Evolutionary conservation across 495 filamentous ascomycete genomes (phyloP).

Genomic region (Daldinia grandis): DNA sequence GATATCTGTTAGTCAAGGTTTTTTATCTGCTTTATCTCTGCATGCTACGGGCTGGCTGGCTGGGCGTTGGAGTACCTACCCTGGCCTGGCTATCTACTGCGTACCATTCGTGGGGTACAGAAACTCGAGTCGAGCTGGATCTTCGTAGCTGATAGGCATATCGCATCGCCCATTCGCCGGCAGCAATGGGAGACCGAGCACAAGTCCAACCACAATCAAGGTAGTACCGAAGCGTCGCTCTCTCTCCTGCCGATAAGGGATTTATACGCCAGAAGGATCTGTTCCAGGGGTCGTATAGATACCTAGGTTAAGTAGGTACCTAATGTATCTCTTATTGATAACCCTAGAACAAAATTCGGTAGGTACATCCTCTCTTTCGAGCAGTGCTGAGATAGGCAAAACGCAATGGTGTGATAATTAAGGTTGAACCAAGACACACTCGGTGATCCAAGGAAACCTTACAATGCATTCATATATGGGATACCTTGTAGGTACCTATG

Average conservation of each 20-base stretch:
- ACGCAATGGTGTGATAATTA: background rate
- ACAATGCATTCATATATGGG: background rate
- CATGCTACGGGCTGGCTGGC: background rate
- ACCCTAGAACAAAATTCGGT: background rate
- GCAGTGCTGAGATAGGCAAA: background rate
- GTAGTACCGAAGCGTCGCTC: background rate
- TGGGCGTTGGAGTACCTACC: background rate
- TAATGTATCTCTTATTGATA: slow-evolving; percentile 7
- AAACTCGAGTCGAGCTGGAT: slow-evolving; percentile 12
- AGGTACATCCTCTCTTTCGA: too few relatives aligned
- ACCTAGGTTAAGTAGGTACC: too few relatives aligned
- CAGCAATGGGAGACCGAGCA: background rate
- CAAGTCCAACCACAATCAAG: slow-evolving; percentile 4
- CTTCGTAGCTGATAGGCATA: slow-evolving; percentile 1
- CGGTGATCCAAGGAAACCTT: background rate
- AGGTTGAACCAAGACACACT: background rate
- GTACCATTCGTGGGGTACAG: slow-evolving; percentile 30
- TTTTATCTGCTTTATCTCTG: slow-evolving; percentile 5
- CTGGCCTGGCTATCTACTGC: background rate
- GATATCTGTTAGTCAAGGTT: slow-evolving; percentile 17
- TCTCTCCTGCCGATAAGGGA: slow-evolving; percentile 27
- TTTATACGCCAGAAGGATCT: slow-evolving; percentile 7
- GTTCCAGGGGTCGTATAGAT: slow-evolving; percentile 2
- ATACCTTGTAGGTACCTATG: background rate
- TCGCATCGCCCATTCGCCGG: slow-evolving; percentile 17